These are phyloP conservation scores for Sporothrix pallida DNA, from an alignment of 2,329 filamentous ascomycete species.

Conservation along the genomic window DNA sequence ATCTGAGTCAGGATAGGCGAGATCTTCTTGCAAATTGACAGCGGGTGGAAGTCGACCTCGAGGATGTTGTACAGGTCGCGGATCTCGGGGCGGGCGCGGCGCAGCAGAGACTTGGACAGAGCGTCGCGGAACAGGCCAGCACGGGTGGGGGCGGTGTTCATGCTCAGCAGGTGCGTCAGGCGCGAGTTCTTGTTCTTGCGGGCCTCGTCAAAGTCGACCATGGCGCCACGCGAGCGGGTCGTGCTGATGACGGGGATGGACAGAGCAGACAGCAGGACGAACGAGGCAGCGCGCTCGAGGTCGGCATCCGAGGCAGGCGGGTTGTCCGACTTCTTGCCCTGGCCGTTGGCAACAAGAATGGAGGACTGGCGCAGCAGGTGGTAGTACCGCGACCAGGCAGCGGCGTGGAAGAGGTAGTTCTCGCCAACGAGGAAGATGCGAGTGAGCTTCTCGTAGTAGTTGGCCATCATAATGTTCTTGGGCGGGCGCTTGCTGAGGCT, in stretches of 20 bases:
- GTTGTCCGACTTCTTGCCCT: conserved; percentile 93
- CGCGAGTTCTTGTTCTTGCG: conserved; percentile 99
- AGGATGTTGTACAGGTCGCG: conserved; percentile 97
- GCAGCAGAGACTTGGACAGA: conserved; percentile 90
- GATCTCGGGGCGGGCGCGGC: conserved; percentile 92
- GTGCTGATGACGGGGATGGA: conserved; percentile 99
- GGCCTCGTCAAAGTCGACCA: conserved; percentile 95
- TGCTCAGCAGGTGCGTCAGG: conserved; percentile 92
- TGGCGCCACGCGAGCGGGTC: conserved; percentile 88
- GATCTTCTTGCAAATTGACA: conserved; percentile 99
- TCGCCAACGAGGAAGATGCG: conserved; percentile 98
- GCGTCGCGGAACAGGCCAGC: conserved; percentile 93
- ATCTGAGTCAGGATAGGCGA: conserved; percentile 95
- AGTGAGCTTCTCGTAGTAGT: conserved; percentile 99
- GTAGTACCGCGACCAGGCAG: conserved; percentile 97
- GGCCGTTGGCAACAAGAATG: conserved; percentile 78
- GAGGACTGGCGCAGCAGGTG: conserved; percentile 92
- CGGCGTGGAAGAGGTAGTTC: conserved; percentile 99
- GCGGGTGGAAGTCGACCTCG: conserved; percentile 97
- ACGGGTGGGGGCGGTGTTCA: conserved; percentile 87
- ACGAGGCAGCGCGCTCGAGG: conserved; percentile 91
- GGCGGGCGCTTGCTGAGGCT: conserved; percentile 97
- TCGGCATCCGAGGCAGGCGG: conserved; percentile 87
- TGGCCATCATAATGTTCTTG: conserved; percentile 99
- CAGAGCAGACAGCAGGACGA: conserved; percentile 90